phyloP scores from a whole-genome alignment of 2,329 filamentous ascomycete species.

The Saccharata proteae region DNA sequence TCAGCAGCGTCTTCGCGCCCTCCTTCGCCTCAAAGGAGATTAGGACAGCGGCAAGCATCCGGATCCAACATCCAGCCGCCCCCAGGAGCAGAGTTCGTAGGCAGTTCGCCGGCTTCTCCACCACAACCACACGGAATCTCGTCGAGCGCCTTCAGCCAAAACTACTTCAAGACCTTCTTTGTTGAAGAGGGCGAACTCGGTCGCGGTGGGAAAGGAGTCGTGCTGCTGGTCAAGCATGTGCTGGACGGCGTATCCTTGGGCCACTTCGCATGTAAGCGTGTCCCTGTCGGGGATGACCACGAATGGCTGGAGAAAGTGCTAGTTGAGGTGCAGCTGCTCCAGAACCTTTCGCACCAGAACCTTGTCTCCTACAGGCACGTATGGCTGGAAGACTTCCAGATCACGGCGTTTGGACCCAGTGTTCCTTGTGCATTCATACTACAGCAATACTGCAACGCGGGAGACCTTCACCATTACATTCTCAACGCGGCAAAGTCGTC shows the following conservation, averaged over 20 bases:
- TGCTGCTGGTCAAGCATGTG: constrained; percentile 83
- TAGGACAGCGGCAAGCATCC: constrained; percentile 24
- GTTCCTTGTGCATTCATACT: constrained; percentile 94
- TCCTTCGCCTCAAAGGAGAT: constrained; percentile 33
- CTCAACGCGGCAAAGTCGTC: constrained; percentile 52
- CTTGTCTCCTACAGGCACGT: constrained; percentile 94
- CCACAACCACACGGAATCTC: constrained; percentile 56
- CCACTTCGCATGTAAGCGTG: constrained; percentile 90
- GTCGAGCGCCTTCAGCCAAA: constrained; percentile 73
- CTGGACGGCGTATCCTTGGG: constrained; percentile 82
- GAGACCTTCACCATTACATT: constrained; percentile 81
- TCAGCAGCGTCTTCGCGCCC: constrained; percentile 37
- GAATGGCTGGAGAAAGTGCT: constrained; percentile 91
- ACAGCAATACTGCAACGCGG: constrained; percentile 93
- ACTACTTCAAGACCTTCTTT: constrained; percentile 91
- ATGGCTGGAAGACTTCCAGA: constrained; percentile 82
- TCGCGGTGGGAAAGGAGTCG: constrained; percentile 85
- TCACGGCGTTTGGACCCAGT: constrained; percentile 74
- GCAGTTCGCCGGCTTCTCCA: constrained; percentile 30
- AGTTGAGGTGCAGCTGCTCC: constrained; percentile 83
- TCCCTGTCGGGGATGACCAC: constrained; percentile 87
- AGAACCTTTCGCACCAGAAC: constrained; percentile 86
- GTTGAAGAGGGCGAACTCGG: constrained; percentile 78
- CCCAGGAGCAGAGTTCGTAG: constrained; percentile 38
- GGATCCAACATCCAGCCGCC: constrained; percentile 27